phyloP scores from a whole-genome alignment of 495 filamentous ascomycete genomes.

The Penicillium waksmanii region DNA sequence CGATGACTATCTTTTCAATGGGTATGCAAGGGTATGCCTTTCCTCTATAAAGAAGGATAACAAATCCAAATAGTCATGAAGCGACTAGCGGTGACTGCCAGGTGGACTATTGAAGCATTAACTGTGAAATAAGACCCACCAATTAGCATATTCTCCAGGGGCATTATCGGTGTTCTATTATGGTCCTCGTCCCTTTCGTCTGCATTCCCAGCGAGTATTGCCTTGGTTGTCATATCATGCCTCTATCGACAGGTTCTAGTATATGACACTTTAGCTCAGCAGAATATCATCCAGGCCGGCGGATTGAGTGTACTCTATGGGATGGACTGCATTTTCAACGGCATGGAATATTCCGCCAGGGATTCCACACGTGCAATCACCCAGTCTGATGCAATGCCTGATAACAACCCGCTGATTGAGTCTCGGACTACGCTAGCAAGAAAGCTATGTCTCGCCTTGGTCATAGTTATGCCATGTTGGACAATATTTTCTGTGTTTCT shows the following conservation, averaged over 20 bases:
- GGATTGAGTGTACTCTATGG: background rate
- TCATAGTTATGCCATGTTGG: background rate
- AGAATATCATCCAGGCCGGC: background rate
- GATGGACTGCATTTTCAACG: background rate
- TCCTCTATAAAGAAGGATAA: background rate
- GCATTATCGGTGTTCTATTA: too few relatives aligned
- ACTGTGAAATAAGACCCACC: too few relatives aligned
- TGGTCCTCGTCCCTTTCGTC: background rate
- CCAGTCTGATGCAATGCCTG: background rate
- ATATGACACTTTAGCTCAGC: background rate
- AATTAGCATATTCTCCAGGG: too few relatives aligned
- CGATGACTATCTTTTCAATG: background rate
- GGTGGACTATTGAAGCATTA: too few relatives aligned
- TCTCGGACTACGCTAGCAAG: background rate
- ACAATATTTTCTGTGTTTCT: background rate
- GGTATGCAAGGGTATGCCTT: background rate
- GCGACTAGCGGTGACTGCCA: too few relatives aligned
- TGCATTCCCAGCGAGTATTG: background rate
- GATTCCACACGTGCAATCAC: background rate
- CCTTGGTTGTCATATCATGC: background rate
- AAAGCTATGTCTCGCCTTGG: background rate
- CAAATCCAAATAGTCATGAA: too few relatives aligned
- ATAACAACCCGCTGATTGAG: background rate
- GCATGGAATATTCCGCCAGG: background rate
- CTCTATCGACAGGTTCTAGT: background rate